Base-by-base conservation (phyloP, 495 filamentous ascomycete species). In the Saxispiralis lemnorum region DNA sequence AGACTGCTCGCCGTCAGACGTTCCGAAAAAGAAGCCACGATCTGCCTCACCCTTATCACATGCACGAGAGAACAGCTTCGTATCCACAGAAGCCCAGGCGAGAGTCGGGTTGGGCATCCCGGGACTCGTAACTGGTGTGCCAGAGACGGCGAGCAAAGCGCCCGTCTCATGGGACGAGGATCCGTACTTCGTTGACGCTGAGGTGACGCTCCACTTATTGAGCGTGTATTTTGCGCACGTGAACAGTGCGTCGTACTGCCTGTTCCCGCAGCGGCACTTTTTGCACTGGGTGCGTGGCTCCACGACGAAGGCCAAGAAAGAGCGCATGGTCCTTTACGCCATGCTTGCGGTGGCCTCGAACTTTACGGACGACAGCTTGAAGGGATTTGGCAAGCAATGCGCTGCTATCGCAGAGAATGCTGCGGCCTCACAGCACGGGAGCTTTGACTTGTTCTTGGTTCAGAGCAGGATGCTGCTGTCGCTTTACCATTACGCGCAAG, bases 251-350 rank as follows among this genome's bases (percentile, higher is more conserved):
- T 54, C 67, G 42, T 73, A 72, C 52, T 65, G 63, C 48, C 65
- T 79, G 51, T 73, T 79, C 49, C 75, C 78, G 16, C 63, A 43
- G 24, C 50, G 59, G 46, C 63, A 55, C 10, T 73, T 77, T 43
- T 38, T 65, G 17, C 36, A 59, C n/a, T 78, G 73, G 73, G 46
- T 73, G 30, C 65, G 59, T 34, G 66, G 63, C 46, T 61, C 66
- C 45, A 65, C 49, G 12, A 58, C 61, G 15, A 79, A 79, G 55
- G 70, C 66, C 35, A 62, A 65, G 48, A 73, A 75, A 56, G 79
- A 82, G 58, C 68, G 68, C 51, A 84, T 82, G 75, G 65, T 79
- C 38, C 66, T 78, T 37, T 83, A 80, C 61, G 70, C 69, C 11
- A 68, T 77, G 52, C 69, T 82, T 51, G 65, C 72, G 1, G 46